Conservation (phyloP, 306 rosid genomes). For the Biancaea sappan region DNA sequence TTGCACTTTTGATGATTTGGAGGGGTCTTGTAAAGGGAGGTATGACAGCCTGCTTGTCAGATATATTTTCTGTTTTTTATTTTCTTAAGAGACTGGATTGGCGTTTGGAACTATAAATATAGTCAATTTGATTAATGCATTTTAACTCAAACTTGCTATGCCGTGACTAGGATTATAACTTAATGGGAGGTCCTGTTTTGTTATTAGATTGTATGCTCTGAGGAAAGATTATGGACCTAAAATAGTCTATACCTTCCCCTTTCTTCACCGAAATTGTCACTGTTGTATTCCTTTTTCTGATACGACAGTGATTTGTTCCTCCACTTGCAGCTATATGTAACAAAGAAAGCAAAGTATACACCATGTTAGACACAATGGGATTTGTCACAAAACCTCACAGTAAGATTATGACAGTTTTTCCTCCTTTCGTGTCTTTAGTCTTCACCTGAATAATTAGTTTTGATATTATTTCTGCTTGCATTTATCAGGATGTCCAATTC, state of each 20-base stretch:
- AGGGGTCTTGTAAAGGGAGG: constrained; percentile 11
- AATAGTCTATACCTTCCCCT: constrained; percentile 11
- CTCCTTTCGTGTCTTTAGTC: constrained; percentile 24
- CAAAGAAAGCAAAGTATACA: constrained; percentile 81
- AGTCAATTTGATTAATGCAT: constrained; percentile 14
- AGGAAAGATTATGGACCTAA: constrained; percentile 23
- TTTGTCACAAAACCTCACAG: constrained; percentile 73
- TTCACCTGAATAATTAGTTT: constrained; percentile 30
- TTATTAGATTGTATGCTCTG: constrained; percentile 19
- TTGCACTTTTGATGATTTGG: constrained; percentile 19
- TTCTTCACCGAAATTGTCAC: constrained; percentile 13
- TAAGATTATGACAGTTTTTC: constrained; percentile 46
- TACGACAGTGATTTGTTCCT: constrained; percentile 35
- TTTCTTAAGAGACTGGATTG: neutral
- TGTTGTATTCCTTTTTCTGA: constrained; percentile 22
- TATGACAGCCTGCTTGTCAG: neutral
- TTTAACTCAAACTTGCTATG: constrained; percentile 24
- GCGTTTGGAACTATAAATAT: constrained; percentile 18
- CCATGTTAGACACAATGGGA: constrained; percentile 73
- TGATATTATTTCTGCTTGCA: constrained; percentile 34
- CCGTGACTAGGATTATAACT: constrained; percentile 13
- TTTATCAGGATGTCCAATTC: constrained; percentile 79
- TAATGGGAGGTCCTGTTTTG: constrained; percentile 28
- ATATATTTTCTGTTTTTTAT: constrained; percentile 9
- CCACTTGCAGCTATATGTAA: constrained; percentile 83